phyloP scores from a whole-genome alignment of 2,329 filamentous ascomycete species.

The Aspergillus fructus region DNA sequence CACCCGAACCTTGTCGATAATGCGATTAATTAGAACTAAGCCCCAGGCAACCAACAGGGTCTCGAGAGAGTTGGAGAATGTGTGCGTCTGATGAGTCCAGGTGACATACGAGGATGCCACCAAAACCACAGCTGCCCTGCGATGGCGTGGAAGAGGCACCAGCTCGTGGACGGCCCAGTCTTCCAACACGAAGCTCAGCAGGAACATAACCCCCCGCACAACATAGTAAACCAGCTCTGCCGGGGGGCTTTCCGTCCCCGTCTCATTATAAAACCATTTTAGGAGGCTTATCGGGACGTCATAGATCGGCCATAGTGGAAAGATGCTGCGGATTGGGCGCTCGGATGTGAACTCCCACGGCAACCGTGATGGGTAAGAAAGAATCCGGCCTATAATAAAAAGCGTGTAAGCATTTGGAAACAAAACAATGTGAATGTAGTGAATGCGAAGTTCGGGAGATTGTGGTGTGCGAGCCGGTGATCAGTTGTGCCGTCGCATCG shows the following conservation, averaged over 20 bases:
- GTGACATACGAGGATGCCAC: slow-evolving; percentile 97
- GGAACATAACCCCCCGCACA: slow-evolving; percentile 85
- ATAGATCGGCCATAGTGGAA: slow-evolving; percentile 94
- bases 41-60: slow-evolving; percentile 92
- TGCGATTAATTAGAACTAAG: slow-evolving; percentile 84
- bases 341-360: slow-evolving; percentile 96
- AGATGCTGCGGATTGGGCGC: slow-evolving; percentile 88
- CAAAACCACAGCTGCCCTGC: slow-evolving; percentile 73
- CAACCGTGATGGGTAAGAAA: slow-evolving; percentile 81
- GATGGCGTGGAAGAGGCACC: slow-evolving; percentile 69
- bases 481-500: slow-evolving; percentile 8
- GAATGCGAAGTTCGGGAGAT: neutral
- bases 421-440: neutral
- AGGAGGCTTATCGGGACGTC: slow-evolving; percentile 89
- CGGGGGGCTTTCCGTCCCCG: slow-evolving; percentile 69
- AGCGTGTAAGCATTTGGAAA: slow-evolving; percentile 2
- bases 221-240: slow-evolving; percentile 90
- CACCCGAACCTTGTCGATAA: slow-evolving; percentile 67
- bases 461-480: neutral
- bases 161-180: slow-evolving; percentile 97
- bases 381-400: slow-evolving; percentile 72
- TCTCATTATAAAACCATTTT: slow-evolving; percentile 88
- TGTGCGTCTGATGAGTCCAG: slow-evolving; percentile 98
- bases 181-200: slow-evolving; percentile 91
- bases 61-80: slow-evolving; percentile 96